Conservation (phyloP, 1,284 basidiomycete species). For the Moniliella sp. region DNA sequence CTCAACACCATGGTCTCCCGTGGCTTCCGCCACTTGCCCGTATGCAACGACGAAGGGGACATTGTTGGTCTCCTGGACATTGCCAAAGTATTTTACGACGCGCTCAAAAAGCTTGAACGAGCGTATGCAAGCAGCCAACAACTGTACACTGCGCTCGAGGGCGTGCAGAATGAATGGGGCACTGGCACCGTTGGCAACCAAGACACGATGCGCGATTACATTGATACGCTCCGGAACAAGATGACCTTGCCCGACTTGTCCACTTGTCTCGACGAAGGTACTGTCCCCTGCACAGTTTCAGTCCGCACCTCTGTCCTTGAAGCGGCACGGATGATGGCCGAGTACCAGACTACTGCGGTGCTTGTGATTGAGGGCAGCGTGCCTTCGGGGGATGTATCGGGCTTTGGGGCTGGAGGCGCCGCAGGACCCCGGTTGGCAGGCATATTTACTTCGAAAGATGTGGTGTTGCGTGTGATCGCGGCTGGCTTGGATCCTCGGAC, state of each 20-base stretch:
- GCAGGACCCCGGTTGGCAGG: conserved; percentile 60
- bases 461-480: conserved; percentile 93
- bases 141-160: conserved; percentile 82
- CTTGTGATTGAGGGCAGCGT: conserved; percentile 72
- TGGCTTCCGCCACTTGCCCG: conserved; percentile 70
- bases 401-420: conserved; percentile 28
- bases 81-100: conserved; percentile 97
- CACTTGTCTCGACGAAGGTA: conserved; percentile 78
- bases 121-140: conserved; percentile 89
- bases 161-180: conserved; percentile 87
- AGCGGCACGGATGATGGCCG: conserved; percentile 88
- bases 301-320: conserved; percentile 89
- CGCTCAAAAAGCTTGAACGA: conserved; percentile 90
- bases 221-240: conserved; percentile 78
- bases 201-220: conserved; percentile 48
- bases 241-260: conserved; percentile 86
- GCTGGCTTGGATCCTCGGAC: conserved; percentile 81
- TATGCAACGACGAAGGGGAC: conserved; percentile 43
- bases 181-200: conserved; percentile 38
- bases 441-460: conserved; percentile 96
- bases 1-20: conserved; percentile 90
- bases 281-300: conserved; percentile 76
- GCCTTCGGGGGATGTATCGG: too few species aligned
- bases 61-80: conserved; percentile 96
- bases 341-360: conserved; percentile 82